Evolutionary conservation across 176 grass and related monocot species (phyloP), one percentile per base, ranked within the genome.

Genomic region (Calamus simplicifolius): DNA sequence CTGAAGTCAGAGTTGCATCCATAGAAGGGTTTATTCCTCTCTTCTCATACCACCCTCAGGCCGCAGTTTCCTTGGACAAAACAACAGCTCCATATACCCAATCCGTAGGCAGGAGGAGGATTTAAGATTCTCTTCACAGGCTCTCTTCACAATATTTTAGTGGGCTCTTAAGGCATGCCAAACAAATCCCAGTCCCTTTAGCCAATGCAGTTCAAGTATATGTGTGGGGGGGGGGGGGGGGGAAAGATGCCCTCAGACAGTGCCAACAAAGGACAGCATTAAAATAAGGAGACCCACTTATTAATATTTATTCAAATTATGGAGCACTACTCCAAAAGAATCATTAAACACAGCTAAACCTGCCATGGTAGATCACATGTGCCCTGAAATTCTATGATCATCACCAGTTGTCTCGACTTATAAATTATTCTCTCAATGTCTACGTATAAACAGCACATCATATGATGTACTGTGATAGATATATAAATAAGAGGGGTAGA

Each of bases 191-290:
- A 28, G 29, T 29, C 29, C 48, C 55, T 50, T 58, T 48, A 23
- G 19, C 55, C 43, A 58, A 27, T 69, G 52, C 66, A 69, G 28
- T 48, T 55, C 52, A 69, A 48, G 55, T 19, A 59, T 59, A 31
- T 55, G 54, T 54, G 27, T 26, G 49, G 21, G 21, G 21, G 21
- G 21, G 21, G 21, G 29, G 52, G 30, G 27, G 30, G 21, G 2
- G 35, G 18, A 59, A 43, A 70, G 68, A 70, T 70, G 68, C 68
- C 68, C 48, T 4, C 18, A 25, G 68, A 51, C 43, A 70, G 35
- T 50, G 67, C 38, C 55, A 58, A 38, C 16, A 58, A 70, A 50
- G 38, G 43, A 50, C 18, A 59, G 29, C 12, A 18, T 48, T 17
- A 58, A 25, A 56, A 51, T 18, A 70, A 60, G 21, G 50, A 70